Evolutionary conservation across 345 rosid genomes (phyloP).

Genomic region (Populus tremula): DNA sequence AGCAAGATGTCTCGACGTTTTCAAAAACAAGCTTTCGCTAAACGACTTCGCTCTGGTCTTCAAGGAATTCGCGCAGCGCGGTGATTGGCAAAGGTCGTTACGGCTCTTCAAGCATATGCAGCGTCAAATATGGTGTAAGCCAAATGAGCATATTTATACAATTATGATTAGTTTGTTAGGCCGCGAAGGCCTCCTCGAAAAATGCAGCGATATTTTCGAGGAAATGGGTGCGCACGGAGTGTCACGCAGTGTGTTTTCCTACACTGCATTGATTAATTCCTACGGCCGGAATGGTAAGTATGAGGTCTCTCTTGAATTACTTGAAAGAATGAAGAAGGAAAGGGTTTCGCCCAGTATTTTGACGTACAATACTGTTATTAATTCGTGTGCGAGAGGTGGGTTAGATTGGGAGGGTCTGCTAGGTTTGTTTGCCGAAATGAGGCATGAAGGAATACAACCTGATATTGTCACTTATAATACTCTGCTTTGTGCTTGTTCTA

Average conservation of each 20-base stretch:
- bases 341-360: constrained; percentile 66
- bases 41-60: constrained; percentile 88
- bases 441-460: constrained; percentile 85
- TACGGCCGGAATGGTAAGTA: constrained; percentile 80
- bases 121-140: constrained; percentile 97
- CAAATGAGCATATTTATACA: constrained; percentile 90
- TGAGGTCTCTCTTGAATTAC: constrained; percentile 67
- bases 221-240: constrained; percentile 83
- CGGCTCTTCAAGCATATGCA: constrained; percentile 95
- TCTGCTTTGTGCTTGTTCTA: constrained; percentile 83
- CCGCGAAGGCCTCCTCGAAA: constrained; percentile 80
- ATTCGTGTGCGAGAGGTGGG: constrained; percentile 89
- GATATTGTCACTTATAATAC: constrained; percentile 90
- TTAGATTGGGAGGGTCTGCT: constrained; percentile 89
- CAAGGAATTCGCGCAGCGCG: constrained; percentile 89
- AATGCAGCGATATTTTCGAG: constrained; percentile 77
- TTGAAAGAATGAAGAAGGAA: constrained; percentile 83
- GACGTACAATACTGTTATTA: constrained; percentile 88
- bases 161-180: constrained; percentile 85
- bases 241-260: constrained; percentile 77
- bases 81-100: constrained; percentile 94
- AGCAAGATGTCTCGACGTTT: constrained; percentile 76
- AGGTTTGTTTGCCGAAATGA: constrained; percentile 92
- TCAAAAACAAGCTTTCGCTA: constrained; percentile 84
- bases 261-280: constrained; percentile 82